Evolutionary conservation across 495 filamentous ascomycete genomes (phyloP).

Genomic region (Cenococcum geophilum): DNA sequence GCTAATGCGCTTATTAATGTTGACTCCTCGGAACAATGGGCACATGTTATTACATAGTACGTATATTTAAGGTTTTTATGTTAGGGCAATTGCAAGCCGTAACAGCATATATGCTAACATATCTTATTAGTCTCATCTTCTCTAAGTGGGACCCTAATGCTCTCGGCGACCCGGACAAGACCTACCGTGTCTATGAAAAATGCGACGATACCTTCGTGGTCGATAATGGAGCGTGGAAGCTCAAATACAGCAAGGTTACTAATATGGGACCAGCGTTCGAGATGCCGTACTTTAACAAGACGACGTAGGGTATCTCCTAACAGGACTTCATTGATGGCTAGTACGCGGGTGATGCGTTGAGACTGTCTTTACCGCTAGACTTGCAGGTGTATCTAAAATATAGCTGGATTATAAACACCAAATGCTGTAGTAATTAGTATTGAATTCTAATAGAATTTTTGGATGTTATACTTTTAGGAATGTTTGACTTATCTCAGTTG

Average conservation of each 20-base stretch:
- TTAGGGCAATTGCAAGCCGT: neutral
- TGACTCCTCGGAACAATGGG: neutral
- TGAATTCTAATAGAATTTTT: no score
- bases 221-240: neutral
- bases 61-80: neutral
- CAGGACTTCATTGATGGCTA: no score
- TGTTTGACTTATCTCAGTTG: no score
- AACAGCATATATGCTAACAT: no score
- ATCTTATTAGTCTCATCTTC: neutral
- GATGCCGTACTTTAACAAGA: constrained; percentile 3
- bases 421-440: no score
- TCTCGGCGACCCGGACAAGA: neutral
- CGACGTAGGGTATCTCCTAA: no score
- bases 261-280: neutral
- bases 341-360: no score
- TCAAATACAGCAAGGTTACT: constrained; percentile 6
- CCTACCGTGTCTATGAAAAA: constrained; percentile 4
- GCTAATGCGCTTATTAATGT: neutral
- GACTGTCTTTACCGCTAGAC: no score
- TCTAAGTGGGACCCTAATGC: neutral
- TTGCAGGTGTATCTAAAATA: no score
- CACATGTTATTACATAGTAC: neutral
- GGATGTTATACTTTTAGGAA: no score
- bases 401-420: no score
- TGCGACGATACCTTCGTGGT: constrained; percentile 1